phyloP scores from a whole-genome alignment of 2,329 filamentous ascomycete genomes.

The Fusarium armeniacum region DNA sequence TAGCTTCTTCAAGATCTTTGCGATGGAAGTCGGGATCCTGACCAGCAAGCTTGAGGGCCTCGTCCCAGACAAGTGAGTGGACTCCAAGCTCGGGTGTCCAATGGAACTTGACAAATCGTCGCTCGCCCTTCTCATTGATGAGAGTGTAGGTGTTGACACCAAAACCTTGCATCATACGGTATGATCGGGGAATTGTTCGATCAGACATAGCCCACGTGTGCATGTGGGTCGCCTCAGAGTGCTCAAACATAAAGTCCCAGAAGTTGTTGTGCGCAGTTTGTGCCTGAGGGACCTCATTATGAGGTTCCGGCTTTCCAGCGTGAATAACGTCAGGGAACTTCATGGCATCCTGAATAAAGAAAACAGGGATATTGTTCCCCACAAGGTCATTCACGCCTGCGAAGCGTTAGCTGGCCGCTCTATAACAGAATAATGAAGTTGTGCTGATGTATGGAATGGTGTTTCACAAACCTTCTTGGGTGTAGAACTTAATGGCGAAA shows the following conservation, averaged over 20 bases:
- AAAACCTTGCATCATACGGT: constrained; percentile 88
- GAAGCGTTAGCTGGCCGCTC: background rate
- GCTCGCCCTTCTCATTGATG: constrained; percentile 75
- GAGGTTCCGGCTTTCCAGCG: constrained; percentile 76
- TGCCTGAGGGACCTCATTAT: constrained; percentile 78
- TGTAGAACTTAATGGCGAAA: constrained; percentile 78
- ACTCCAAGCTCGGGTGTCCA: constrained; percentile 82
- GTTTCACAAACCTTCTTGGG: constrained; percentile 69
- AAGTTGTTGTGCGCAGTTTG: constrained; percentile 81
- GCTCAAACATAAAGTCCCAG: constrained; percentile 76
- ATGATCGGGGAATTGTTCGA: constrained; percentile 78
- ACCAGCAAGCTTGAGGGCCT: constrained; percentile 79
- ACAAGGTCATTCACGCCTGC: constrained; percentile 76
- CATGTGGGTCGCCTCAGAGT: constrained; percentile 82
- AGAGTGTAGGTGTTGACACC: constrained; percentile 85
- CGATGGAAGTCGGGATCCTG: constrained; percentile 87
- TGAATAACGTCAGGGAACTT: constrained; percentile 79
- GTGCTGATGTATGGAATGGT: background rate
- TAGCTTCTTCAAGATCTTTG: constrained; percentile 81
- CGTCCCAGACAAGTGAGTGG: constrained; percentile 83
- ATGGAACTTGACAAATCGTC: constrained; percentile 83
- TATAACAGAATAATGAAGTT: no score
- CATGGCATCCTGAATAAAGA: constrained; percentile 82
- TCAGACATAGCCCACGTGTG: constrained; percentile 85
- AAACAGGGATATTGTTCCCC: constrained; percentile 81